Percentiles rank a stretch among this genome's conserved stretches.
phyloP scores from a whole-genome alignment of 768 basidiomycete species.

The Coprinopsis sp. region DNA sequence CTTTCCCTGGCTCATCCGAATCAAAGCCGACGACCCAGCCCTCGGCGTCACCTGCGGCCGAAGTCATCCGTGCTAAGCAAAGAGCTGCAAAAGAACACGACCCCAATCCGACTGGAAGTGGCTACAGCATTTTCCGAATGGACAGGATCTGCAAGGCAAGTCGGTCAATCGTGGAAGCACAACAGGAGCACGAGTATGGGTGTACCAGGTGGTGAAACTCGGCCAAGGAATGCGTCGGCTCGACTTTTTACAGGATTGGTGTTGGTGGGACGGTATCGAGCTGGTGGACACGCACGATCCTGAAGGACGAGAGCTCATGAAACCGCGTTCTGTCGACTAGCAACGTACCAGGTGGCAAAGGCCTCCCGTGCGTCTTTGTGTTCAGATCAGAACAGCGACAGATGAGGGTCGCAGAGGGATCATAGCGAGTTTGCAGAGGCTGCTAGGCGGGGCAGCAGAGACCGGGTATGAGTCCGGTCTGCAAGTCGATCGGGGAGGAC shows the following conservation, averaged over 20 bases:
- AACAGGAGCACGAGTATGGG: slow-evolving; percentile 62
- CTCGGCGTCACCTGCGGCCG: slow-evolving; percentile 68
- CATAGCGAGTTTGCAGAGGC: slow-evolving; percentile 37
- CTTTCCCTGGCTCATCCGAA: slow-evolving; percentile 76
- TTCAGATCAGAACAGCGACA: slow-evolving; percentile 47
- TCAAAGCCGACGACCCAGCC: slow-evolving; percentile 56
- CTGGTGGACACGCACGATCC: slow-evolving; percentile 30
- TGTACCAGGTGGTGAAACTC: slow-evolving; percentile 66
- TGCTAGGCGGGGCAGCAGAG: slow-evolving; percentile 25
- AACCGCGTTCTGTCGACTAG: slow-evolving; percentile 29
- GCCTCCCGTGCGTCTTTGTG: slow-evolving; percentile 55
- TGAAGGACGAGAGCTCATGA: not conserved
- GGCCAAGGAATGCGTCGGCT: slow-evolving; percentile 58
- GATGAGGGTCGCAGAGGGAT: slow-evolving; percentile 47
- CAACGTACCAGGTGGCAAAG: slow-evolving; percentile 28
- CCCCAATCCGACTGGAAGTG: slow-evolving; percentile 46
- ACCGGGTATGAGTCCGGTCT: slow-evolving; percentile 1
- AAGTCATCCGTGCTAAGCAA: slow-evolving; percentile 59
- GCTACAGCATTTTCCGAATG: not conserved
- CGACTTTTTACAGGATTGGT: slow-evolving; percentile 59
- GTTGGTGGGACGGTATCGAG: slow-evolving; percentile 61
- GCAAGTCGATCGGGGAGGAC: slow-evolving; percentile 6
- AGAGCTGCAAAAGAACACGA: slow-evolving; percentile 47
- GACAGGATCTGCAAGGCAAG: slow-evolving; percentile 28
- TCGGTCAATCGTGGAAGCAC: slow-evolving; percentile 51